Conservation (phyloP, 75 land plant species). For the Ceratopteris richardii region DNA sequence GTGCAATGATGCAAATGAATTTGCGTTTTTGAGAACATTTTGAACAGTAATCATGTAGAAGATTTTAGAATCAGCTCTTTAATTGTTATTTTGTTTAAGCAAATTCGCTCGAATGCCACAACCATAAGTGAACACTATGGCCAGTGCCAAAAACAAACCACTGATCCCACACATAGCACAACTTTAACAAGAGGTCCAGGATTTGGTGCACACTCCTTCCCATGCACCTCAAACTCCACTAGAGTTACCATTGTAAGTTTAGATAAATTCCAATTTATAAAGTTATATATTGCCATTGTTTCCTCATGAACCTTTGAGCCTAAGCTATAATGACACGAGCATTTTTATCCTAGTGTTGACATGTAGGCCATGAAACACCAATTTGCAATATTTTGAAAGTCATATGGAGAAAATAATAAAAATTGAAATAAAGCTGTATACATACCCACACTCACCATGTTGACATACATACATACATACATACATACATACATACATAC, state of each 20-base stretch:
- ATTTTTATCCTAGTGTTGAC: constrained; percentile 32
- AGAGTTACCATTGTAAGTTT: too few species aligned
- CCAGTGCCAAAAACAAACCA: constrained; percentile 58
- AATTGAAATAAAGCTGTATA: constrained; percentile 42
- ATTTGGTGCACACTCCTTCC: too few species aligned
- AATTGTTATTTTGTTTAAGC: neutral
- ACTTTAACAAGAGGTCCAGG: too few species aligned
- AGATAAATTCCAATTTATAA: too few species aligned
- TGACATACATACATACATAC: neutral
- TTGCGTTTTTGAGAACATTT: too few species aligned
- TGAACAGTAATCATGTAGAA: too few species aligned
- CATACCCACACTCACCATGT: neutral
- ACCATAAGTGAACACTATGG: constrained; percentile 35
- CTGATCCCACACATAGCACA: too few species aligned
- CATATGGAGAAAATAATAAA: constrained; percentile 91
- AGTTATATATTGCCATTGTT: too few species aligned
- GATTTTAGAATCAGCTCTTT: too few species aligned
- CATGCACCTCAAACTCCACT: too few species aligned
- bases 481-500: neutral
- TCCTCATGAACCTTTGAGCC: too few species aligned
- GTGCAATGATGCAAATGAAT: neutral
- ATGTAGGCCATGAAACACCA: constrained; percentile 91
- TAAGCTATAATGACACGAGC: too few species aligned
- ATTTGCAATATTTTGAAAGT: constrained; percentile 85
- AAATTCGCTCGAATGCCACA: neutral